A percentile compares a stretch with the other conserved stretches of the same genome.
Evolutionary conservation across 768 basidiomycete genomes (phyloP).

Genomic region (Kwoniella shandongensis): DNA sequence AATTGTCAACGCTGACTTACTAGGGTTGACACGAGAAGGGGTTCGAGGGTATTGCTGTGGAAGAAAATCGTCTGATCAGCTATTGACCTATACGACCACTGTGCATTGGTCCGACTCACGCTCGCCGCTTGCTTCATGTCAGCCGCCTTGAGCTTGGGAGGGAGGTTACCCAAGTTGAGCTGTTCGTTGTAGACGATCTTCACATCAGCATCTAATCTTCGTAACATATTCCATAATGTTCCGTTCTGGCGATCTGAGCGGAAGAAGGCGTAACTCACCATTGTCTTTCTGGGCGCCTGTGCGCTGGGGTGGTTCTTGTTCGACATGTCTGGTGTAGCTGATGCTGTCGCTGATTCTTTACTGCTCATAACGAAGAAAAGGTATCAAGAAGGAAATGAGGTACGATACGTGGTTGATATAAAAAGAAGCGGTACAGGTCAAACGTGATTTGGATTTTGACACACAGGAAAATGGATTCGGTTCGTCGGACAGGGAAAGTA

Average conservation of each 20-base stretch:
- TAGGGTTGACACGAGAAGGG: conserved; percentile 55
- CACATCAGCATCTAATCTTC: conserved; percentile 4
- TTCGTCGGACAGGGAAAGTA: background rate
- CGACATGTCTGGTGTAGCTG: conserved; percentile 13
- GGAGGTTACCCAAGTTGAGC: conserved; percentile 55
- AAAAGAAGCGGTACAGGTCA: background rate
- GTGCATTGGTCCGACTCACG: conserved; percentile 21
- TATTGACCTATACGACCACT: background rate
- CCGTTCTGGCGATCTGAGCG: background rate
- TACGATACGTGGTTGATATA: conserved; percentile 2
- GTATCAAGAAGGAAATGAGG: background rate
- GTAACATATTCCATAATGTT: background rate
- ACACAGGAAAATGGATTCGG: background rate
- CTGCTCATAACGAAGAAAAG: background rate
- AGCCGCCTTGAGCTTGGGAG: conserved; percentile 54
- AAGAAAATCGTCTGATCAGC: background rate
- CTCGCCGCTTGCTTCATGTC: conserved; percentile 47
- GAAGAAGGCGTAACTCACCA: conserved; percentile 29
- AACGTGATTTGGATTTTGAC: background rate
- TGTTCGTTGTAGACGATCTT: conserved; percentile 10
- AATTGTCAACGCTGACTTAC: conserved; percentile 31
- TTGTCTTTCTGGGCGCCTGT: conserved; percentile 46
- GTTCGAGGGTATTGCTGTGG: conserved; percentile 51
- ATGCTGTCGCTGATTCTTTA: background rate
- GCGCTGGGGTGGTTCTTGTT: conserved; percentile 39